Base-by-base conservation (phyloP, 495 filamentous ascomycete genomes). In the Rusavskia elegans region DNA sequence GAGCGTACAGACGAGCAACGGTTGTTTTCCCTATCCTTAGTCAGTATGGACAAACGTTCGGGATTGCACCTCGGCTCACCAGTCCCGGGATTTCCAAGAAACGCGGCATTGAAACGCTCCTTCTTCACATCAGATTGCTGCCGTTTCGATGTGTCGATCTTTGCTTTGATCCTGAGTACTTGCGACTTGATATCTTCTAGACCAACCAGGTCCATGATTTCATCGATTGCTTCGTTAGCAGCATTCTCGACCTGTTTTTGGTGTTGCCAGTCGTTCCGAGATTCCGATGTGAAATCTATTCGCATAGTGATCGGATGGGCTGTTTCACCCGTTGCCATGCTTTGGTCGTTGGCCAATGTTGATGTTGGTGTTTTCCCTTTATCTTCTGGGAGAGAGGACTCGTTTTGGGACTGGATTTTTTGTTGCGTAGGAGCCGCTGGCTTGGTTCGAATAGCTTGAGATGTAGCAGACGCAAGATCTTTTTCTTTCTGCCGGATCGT, bases 31-130 rank as follows among this genome's bases (percentile, higher is more conserved):
- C 82, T 83, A 49, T 19, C n/a, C 2, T 45, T 0, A 29, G 35
- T 64, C 55, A 62, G 57, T 17, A 25, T 27, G 8, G 14, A 25
- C 45, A 17, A 38, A 21, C 29, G 21, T 16, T 9, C 29, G 48
- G 29, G 2, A 9, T 35, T 8, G 30, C 44, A 36, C 10, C 14
- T 44, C 21, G 32, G 49, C 65, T 50, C 66, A 79, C 85, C 85
- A 49, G 84, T 89, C 9, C 86, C 86, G 0, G 87, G 87, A 63
- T 90, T 93, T 1, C 87, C 86, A 0, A 87, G 70, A 13, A 93
- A 68, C 0, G 74, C 74, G 1, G 74, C 69, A 17, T 80, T 76
- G 53, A 84, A 81, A 14, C 85, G 66, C 52, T 87, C 79, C 0
- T 64, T 57, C 25, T 68, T 71, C 5, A 85, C 59, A 45, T 80